These are phyloP conservation scores for Laguncularia racemosa DNA, from an alignment of 345 rosid species.

Conservation along the genomic window DNA sequence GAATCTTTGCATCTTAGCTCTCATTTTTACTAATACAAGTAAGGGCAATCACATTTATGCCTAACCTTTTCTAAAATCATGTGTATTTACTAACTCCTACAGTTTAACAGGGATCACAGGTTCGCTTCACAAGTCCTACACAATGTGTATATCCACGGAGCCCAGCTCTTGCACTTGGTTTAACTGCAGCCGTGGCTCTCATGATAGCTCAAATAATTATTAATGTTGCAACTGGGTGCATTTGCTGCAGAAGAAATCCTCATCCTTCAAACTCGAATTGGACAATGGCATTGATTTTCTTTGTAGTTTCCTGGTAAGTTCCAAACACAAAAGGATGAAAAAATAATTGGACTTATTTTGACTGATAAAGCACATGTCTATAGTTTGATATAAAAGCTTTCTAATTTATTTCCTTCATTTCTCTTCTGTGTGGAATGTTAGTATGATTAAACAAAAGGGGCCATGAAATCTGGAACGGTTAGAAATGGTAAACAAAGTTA, in stretches of 20 bases:
- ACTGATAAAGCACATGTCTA: no score
- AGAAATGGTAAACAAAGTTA: no score
- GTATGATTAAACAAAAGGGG: no score
- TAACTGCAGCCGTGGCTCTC: slow-evolving; percentile 59
- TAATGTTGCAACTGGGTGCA: slow-evolving; percentile 58
- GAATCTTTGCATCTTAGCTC: no score
- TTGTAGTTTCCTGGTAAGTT: slow-evolving; percentile 69
- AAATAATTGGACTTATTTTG: background rate
- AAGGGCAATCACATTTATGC: background rate
- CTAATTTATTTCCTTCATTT: no score
- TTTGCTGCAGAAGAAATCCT: slow-evolving; percentile 63
- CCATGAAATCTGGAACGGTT: no score
- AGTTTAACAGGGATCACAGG: slow-evolving; percentile 54
- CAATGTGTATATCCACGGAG: slow-evolving; percentile 64
- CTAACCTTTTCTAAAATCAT: background rate
- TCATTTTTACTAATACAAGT: no score
- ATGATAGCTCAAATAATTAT: slow-evolving; percentile 56
- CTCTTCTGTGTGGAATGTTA: no score
- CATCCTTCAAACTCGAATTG: slow-evolving; percentile 51
- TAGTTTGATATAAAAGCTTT: no score
- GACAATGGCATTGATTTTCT: slow-evolving; percentile 58
- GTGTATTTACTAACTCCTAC: slow-evolving; percentile 1
- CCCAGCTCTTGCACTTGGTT: slow-evolving; percentile 64
- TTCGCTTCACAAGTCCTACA: slow-evolving; percentile 28
- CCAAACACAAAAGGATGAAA: background rate